Evolutionary conservation across 495 filamentous ascomycete species (phyloP).

Genomic region (Durotheca rogersii): DNA sequence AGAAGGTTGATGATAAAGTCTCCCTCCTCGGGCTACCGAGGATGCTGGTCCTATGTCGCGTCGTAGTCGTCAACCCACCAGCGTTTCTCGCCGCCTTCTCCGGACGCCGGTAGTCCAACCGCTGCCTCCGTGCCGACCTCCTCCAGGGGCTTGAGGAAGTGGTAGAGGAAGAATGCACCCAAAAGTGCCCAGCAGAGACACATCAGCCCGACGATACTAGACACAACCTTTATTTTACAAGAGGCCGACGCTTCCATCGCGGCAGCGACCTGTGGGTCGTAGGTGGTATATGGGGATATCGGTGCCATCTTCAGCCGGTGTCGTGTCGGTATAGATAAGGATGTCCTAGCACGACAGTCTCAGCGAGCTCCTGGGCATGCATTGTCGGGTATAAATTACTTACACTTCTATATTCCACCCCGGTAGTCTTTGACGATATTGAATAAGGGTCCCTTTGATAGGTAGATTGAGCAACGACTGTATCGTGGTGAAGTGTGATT

Average conservation of each 20-base stretch:
- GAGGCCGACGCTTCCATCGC: constrained; percentile 9
- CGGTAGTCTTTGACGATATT: neutral
- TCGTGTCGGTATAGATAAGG: no score
- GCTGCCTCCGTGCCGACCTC: neutral
- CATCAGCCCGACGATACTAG: constrained; percentile 11
- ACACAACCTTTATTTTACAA: constrained; percentile 5
- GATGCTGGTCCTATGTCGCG: neutral
- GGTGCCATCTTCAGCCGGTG: constrained; percentile 1
- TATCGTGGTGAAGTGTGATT: neutral
- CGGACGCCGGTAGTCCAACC: neutral
- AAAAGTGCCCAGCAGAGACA: constrained; percentile 9
- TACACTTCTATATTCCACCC: neutral
- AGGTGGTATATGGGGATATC: constrained; percentile 1
- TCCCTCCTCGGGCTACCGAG: neutral
- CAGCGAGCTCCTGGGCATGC: no score
- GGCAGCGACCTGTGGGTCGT: constrained; percentile 6
- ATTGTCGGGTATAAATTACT: neutral
- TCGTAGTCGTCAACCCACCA: constrained; percentile 25
- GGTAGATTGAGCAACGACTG: constrained; percentile 5
- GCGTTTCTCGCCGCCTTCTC: constrained; percentile 1
- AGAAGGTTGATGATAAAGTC: no score
- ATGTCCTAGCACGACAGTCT: no score
- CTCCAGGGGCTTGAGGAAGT: constrained; percentile 11
- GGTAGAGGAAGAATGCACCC: constrained; percentile 15
- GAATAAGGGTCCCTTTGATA: constrained; percentile 18